Base-by-base conservation (phyloP, 306 rosid genomes). In the Gastrolobium villosum region DNA sequence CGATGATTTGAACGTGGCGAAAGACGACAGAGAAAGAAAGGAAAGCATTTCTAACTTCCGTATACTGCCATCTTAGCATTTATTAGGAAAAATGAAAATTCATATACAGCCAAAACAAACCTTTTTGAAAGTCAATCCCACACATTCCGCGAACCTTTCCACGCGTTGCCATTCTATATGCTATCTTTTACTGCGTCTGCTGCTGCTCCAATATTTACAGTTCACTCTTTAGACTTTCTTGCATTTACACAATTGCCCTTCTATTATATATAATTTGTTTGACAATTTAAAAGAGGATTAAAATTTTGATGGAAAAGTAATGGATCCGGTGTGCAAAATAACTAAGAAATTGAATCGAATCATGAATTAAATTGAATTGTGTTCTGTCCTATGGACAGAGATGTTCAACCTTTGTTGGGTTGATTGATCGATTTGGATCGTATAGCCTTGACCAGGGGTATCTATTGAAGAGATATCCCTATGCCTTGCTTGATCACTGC, bases 51-150 rank as follows among this genome's bases (percentile, higher is more conserved):
- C 43, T 30, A 26, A 41, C 10, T 5, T 52, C 72, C 82, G 46
- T 63, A 56, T 64, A 41, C 0, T 65, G 81, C 78, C 83, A 81
- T 49, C 2, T 31, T 37, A 10, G 53, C 75, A 68, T 62, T 83
- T 10, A 80, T 81, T 77, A 1, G 37, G 10, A 35, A 53, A 6
- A 61, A 60, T 0, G 48, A 32, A 53, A 76, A 37, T 50, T 60
- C 81, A 60, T 43, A 76, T 83, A 78, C 89, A 10, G 91, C 92
- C 92, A 89, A 89, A 89, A 83, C 44, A 71, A 0, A 31, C 76
- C 97, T 91, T 89, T 91, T 91, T 86, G 75, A 13, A 0, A 3
- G 6, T 57, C 75, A 39, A 37, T 28, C 20, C 41, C 71, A 28
- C 71, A 28, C 41, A 6, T 61, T 74, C 72, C 60, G 28, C 56